Conservation (phyloP, 345 rosid species). For the Eucalyptus guilfoylei region DNA sequence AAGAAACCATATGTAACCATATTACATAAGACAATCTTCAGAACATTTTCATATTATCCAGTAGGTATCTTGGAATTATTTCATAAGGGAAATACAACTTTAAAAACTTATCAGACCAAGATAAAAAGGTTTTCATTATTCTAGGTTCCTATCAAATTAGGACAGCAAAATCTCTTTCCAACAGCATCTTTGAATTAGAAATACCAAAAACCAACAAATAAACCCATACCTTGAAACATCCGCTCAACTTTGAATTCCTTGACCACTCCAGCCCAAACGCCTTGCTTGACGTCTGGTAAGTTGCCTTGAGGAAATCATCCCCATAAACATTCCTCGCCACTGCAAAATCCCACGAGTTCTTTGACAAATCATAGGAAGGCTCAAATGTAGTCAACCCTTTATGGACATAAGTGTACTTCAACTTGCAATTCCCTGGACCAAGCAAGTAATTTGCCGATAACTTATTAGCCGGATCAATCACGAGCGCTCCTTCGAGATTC, state of each 20-base stretch:
- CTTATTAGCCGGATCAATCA: slow-evolving; percentile 62
- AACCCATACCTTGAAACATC: slow-evolving; percentile 56
- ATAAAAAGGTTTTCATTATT: neutral
- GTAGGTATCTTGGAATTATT: neutral
- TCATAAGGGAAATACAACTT: neutral
- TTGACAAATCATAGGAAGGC: slow-evolving; percentile 69
- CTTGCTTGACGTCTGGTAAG: slow-evolving; percentile 72
- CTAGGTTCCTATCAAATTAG: neutral
- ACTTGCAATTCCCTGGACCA: slow-evolving; percentile 69
- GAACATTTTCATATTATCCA: neutral
- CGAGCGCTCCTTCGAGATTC: slow-evolving; percentile 49
- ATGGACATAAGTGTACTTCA: slow-evolving; percentile 71
- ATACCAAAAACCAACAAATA: neutral
- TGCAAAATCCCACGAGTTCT: slow-evolving; percentile 77
- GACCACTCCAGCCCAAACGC: slow-evolving; percentile 73
- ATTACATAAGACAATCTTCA: neutral
- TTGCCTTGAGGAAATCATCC: slow-evolving; percentile 60
- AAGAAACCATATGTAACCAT: neutral
- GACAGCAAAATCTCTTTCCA: neutral
- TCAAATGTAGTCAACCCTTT: slow-evolving; percentile 56
- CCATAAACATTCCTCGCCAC: slow-evolving; percentile 45
- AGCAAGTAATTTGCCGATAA: slow-evolving; percentile 61
- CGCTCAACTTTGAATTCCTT: slow-evolving; percentile 41
- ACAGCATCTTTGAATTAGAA: neutral
- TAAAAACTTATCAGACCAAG: neutral